Conservation (phyloP, 345 rosid species). For the Hypericum perforatum region DNA sequence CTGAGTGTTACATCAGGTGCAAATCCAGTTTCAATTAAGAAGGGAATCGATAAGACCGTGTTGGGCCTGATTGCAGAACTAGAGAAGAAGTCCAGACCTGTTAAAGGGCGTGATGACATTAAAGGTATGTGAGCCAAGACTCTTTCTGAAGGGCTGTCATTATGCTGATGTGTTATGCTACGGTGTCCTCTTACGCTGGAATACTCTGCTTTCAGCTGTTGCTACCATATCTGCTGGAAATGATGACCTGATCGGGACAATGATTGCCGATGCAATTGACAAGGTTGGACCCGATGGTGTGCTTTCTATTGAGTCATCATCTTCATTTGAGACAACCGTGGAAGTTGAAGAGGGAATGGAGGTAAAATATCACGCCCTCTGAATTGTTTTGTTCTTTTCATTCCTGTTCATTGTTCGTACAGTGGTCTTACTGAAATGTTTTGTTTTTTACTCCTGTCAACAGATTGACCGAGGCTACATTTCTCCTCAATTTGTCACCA, state of each 20-base stretch:
- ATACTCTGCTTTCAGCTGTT: constrained; percentile 39
- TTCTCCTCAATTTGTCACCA: constrained; percentile 93
- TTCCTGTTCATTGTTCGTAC: not conserved
- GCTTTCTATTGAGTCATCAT: constrained; percentile 90
- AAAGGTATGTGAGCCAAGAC: constrained; percentile 32
- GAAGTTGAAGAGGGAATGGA: constrained; percentile 99
- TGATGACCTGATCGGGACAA: constrained; percentile 84
- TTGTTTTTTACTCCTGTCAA: constrained; percentile 1
- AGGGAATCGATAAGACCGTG: constrained; percentile 87
- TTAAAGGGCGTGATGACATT: constrained; percentile 83
- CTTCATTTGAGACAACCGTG: constrained; percentile 90
- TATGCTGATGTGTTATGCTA: not conserved
- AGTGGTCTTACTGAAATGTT: not conserved
- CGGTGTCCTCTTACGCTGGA: not conserved
- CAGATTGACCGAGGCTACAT: constrained; percentile 94
- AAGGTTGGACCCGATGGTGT: constrained; percentile 99
- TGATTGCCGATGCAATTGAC: constrained; percentile 98
- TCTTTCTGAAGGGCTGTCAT: not conserved
- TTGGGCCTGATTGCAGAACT: constrained; percentile 65
- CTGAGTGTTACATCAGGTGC: constrained; percentile 95
- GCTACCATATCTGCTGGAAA: constrained; percentile 96
- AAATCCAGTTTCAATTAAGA: constrained; percentile 81
- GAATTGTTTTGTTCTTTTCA: too few species aligned
- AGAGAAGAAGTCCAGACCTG: constrained; percentile 76
- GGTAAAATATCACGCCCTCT: constrained; percentile 24